These are phyloP conservation scores for Coemansia sp. DNA, from an alignment of 192 early-diverging fungal genomes.

Conservation along the genomic window DNA sequence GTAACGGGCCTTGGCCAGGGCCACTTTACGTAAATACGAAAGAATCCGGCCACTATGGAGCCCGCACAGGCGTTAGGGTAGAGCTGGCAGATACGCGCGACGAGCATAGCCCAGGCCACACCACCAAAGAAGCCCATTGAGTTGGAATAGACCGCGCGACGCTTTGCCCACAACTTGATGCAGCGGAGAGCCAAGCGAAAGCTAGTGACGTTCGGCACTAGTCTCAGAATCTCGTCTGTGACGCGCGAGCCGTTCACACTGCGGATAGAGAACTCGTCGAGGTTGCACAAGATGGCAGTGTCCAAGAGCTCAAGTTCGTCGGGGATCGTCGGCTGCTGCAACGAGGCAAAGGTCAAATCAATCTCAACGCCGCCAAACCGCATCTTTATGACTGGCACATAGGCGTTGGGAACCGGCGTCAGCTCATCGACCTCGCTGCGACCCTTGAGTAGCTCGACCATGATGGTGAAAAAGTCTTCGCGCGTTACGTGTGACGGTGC, in stretches of 20 bases:
- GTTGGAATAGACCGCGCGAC: slow-evolving; percentile 91
- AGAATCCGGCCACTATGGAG: slow-evolving; percentile 85
- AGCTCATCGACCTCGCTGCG: slow-evolving; percentile 84
- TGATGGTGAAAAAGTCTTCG: slow-evolving; percentile 90
- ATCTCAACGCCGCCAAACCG: slow-evolving; percentile 88
- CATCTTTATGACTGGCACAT: slow-evolving; percentile 95
- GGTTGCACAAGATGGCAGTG: slow-evolving; percentile 77
- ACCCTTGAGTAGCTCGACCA: slow-evolving; percentile 83
- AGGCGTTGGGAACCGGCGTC: slow-evolving; percentile 82
- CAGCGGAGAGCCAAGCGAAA: slow-evolving; percentile 91
- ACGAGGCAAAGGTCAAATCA: slow-evolving; percentile 89
- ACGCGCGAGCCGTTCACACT: slow-evolving; percentile 95
- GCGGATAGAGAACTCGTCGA: slow-evolving; percentile 86
- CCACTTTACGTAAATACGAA: slow-evolving; percentile 85
- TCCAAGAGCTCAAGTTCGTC: slow-evolving; percentile 85
- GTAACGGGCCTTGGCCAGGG: slow-evolving; percentile 93
- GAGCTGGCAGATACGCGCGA: slow-evolving; percentile 91
- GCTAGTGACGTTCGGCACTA: slow-evolving; percentile 87
- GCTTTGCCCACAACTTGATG: slow-evolving; percentile 97
- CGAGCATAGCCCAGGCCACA: slow-evolving; percentile 97
- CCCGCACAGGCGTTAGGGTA: slow-evolving; percentile 93
- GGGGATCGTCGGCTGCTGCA: slow-evolving; percentile 73
- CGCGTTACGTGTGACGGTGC: slow-evolving; percentile 85
- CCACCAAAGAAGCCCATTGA: slow-evolving; percentile 98
- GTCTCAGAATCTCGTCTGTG: slow-evolving; percentile 91